A percentile compares a stretch with the other conserved stretches of the same genome.
These are phyloP conservation scores for Aureobasidium sp. DNA, from an alignment of 2,329 filamentous ascomycete species.

Conservation along the genomic window DNA sequence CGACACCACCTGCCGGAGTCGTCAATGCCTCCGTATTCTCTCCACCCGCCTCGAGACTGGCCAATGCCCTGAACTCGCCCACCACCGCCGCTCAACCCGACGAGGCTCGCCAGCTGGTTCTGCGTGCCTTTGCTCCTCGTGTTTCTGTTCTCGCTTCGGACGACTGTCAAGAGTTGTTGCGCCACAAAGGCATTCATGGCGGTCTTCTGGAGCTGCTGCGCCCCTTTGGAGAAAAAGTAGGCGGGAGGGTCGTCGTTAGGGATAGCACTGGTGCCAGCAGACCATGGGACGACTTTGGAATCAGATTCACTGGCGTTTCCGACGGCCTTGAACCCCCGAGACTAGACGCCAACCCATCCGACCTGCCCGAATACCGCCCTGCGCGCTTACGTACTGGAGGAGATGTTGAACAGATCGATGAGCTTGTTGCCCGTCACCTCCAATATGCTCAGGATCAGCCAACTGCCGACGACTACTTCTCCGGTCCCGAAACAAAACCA, in stretches of 20 bases:
- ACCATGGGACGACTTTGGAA: constrained; percentile 79
- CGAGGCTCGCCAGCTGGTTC: constrained; percentile 56
- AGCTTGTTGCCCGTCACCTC: constrained; percentile 71
- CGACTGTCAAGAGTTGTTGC: constrained; percentile 73
- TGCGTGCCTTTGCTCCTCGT: constrained; percentile 81
- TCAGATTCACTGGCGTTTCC: constrained; percentile 72
- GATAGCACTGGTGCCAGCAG: constrained; percentile 82
- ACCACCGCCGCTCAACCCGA: constrained; percentile 36
- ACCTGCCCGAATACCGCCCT: constrained; percentile 26
- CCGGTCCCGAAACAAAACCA: constrained; percentile 21
- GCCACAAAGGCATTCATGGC: constrained; percentile 72
- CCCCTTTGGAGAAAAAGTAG: constrained; percentile 81
- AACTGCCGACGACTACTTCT: constrained; percentile 34
- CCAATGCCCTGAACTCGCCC: constrained; percentile 30
- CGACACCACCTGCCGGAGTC: constrained; percentile 30
- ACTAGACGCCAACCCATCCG: constrained; percentile 19
- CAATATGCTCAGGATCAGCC: constrained; percentile 57
- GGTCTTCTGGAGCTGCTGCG: constrained; percentile 79
- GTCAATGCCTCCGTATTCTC: constrained; percentile 36
- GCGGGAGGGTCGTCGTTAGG: constrained; percentile 80
- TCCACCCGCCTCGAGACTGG: constrained; percentile 28
- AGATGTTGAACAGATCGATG: constrained; percentile 63
- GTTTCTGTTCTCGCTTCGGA: constrained; percentile 78
- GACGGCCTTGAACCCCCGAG: constrained; percentile 36
- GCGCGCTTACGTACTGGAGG: constrained; percentile 36